Percentiles rank a stretch among this genome's conserved stretches.
Conservation (phyloP, 768 basidiomycete species). For the Hydnomerulius pinastri region DNA sequence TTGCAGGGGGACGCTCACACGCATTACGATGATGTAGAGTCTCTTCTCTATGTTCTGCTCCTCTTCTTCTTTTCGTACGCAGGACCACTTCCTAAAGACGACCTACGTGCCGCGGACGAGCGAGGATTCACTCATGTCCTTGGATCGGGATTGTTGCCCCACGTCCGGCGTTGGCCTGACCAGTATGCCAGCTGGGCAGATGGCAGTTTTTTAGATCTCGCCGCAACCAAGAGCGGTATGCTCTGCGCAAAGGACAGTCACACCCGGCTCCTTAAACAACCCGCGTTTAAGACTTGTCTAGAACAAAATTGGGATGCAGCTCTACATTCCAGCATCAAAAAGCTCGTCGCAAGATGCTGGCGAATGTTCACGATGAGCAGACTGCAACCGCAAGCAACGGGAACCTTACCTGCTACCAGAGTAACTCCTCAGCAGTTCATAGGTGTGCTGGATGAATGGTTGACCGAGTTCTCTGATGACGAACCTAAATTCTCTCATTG, state of each 20-base stretch:
- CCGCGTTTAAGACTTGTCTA: background rate
- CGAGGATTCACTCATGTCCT: background rate
- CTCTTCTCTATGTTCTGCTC: constrained; percentile 4
- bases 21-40: constrained; percentile 4
- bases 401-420: background rate
- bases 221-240: too few relatives aligned
- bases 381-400: rapidly evolving
- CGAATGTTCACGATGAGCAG: background rate
- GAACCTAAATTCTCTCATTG: background rate
- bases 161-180: background rate
- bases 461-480: background rate
- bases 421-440: background rate
- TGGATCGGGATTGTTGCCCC: background rate
- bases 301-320: background rate
- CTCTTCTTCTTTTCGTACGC: constrained; percentile 5
- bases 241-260: too few relatives aligned
- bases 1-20: background rate
- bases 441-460: background rate
- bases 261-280: too few relatives aligned
- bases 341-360: background rate
- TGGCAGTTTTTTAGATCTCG: too few relatives aligned
- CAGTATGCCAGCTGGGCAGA: background rate
- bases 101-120: background rate
- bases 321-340: background rate
- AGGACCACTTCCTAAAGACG: background rate